Conservation (phyloP, 495 filamentous ascomycete species). For the Tuber borchii region DNA sequence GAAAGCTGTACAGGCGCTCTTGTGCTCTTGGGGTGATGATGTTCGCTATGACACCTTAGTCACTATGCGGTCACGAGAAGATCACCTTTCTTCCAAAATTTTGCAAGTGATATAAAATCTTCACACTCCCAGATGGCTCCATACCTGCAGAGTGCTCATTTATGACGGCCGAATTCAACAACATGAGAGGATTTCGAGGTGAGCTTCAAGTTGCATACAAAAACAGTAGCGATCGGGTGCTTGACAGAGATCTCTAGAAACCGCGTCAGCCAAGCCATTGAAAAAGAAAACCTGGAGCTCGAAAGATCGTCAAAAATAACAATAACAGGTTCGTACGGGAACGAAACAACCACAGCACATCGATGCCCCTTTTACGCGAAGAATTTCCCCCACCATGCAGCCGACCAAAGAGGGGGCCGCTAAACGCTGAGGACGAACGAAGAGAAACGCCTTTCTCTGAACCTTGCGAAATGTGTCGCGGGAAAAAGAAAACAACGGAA, state of each 20-base stretch:
- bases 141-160: neutral
- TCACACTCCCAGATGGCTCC: neutral
- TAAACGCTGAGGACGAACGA: neutral
- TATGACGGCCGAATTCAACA: neutral
- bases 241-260: neutral
- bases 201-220: neutral
- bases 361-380: neutral
- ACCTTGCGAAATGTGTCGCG: neutral
- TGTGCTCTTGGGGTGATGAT: neutral
- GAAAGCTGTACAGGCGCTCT: neutral
- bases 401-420: neutral
- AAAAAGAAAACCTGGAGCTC: neutral
- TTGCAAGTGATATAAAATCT: constrained; percentile 3
- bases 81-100: neutral
- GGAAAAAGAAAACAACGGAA: neutral
- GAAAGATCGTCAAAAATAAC: neutral
- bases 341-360: constrained; percentile 2
- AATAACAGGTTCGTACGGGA: neutral
- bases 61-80: neutral
- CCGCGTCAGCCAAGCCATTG: neutral
- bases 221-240: neutral
- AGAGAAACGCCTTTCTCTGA: neutral
- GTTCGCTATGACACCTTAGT: neutral
- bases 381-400: neutral
- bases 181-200: neutral